Base-by-base conservation (phyloP, 2,329 filamentous ascomycete genomes). In the Triangularia verruculosa region DNA sequence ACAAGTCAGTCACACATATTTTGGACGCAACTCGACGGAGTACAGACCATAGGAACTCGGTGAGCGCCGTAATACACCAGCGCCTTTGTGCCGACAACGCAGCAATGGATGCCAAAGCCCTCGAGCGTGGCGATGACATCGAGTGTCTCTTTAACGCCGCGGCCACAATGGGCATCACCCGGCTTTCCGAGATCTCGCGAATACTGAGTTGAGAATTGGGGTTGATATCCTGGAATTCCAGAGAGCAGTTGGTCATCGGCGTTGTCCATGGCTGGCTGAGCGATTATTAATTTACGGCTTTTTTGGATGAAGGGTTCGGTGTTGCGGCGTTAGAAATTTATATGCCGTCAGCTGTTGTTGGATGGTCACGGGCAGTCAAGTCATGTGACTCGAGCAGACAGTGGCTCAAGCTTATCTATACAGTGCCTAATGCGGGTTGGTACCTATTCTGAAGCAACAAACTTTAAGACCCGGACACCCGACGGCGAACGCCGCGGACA, bases 161-260 rank as follows among this genome's bases (percentile, higher is more conserved):
- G 47, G 5, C 59, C 51, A 51, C 51, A 54, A 7, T 39, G 20
- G 8, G 25, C 32, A 7, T 61, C 59, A 28, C 22, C 59, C 3
- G 20, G 47, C 9, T 61, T 32, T 13, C 59, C 17, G 1, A 43
- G 51, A 15, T 53, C 22, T 15, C 12, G 51, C 22, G 25, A 3
- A 24, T 53, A 53, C 51, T 53, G 80, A 82, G 63, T 82, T 39
- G 22, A 20, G 11, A 28, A 30, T 28, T 20, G 59, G 9, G 43
- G 43, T 20, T 53, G 22, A 17, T 12, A 24, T 7, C 51, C 13
- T 27, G 51, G 20, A 11, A 9, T n/a, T 53, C 24, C 51, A 17
- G 51, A 12, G 20, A 53, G 20, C 15, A 53, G 11, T 24, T 53
- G 1, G 13, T 20, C 22, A 27, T 53, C 15, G 22, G 22, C 15